phyloP scores from a whole-genome alignment of 805 yeast species.

The Candida oleophila region DNA sequence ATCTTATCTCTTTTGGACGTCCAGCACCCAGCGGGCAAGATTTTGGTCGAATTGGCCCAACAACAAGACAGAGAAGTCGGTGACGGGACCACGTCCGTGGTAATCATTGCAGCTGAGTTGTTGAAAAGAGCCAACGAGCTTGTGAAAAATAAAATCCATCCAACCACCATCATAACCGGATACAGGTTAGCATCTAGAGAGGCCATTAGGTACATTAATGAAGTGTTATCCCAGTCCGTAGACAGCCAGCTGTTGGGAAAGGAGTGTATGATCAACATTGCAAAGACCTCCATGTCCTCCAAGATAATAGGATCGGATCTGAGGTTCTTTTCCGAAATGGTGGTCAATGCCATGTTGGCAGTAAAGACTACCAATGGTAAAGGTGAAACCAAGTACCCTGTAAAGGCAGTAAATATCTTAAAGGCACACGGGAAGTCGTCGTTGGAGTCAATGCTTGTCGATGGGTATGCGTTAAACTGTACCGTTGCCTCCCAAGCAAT shows the following conservation, averaged over 20 bases:
- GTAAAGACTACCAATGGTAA: conserved; percentile 86
- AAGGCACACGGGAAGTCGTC: conserved; percentile 97
- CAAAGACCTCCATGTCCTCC: conserved; percentile 95
- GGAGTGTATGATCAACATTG: conserved; percentile 84
- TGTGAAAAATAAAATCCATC: conserved; percentile 92
- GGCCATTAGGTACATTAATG: conserved; percentile 82
- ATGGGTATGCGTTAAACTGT: conserved; percentile 96
- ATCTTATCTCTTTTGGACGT: conserved; percentile 87
- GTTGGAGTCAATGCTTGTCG: conserved; percentile 77
- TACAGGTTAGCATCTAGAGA: conserved; percentile 91
- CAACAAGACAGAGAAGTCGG: conserved; percentile 99
- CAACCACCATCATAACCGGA: conserved; percentile 96
- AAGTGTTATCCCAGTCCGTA: conserved; percentile 78
- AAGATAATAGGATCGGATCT: conserved; percentile 94
- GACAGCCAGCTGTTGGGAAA: conserved; percentile 64
- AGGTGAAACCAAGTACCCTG: conserved; percentile 91
- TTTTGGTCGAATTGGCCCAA: conserved; percentile 93
- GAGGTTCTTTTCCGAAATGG: conserved; percentile 85
- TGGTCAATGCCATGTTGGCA: conserved; percentile 92
- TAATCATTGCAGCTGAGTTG: conserved; percentile 90
- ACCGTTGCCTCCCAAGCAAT: conserved; percentile 97
- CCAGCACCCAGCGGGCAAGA: conserved; percentile 98
- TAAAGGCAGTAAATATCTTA: conserved; percentile 91
- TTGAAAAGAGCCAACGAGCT: conserved; percentile 90
- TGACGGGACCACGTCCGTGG: conserved; percentile 97